Conservation (phyloP, 352 stramenopile species). For the Phytophthora boehmeriae region DNA sequence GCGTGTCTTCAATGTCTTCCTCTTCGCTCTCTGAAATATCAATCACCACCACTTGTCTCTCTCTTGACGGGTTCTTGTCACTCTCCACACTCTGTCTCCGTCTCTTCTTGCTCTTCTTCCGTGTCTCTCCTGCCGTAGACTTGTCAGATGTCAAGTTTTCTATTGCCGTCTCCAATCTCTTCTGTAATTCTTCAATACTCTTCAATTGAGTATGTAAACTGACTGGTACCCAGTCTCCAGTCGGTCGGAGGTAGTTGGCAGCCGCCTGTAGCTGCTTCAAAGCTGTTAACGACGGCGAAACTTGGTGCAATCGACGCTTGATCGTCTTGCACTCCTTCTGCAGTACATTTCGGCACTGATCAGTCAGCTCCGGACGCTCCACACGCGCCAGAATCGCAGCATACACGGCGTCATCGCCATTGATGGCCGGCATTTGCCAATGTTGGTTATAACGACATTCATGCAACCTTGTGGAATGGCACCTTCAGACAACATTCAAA, state of each 20-base stretch:
- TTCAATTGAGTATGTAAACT: conserved; percentile 19
- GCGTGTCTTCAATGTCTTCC: neutral
- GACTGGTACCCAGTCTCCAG: conserved; percentile 18
- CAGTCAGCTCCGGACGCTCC: conserved; percentile 24
- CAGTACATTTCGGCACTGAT: conserved; percentile 24
- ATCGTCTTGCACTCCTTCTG: conserved; percentile 17
- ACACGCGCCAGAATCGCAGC: conserved; percentile 41
- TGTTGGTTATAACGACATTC: neutral
- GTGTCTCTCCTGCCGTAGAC: conserved; percentile 1
- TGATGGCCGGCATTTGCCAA: conserved; percentile 2
- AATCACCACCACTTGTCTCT: neutral
- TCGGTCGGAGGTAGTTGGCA: conserved; percentile 24
- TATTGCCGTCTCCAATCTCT: conserved; percentile 6
- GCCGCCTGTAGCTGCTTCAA: conserved; percentile 35
- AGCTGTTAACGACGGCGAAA: conserved; percentile 16
- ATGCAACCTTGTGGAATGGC: neutral
- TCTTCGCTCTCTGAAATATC: neutral
- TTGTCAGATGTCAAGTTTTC: neutral
- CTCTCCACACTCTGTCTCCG: conserved; percentile 3
- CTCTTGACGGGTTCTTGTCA: neutral
- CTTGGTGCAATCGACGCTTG: conserved; percentile 8
- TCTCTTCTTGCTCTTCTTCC: conserved; percentile 12
- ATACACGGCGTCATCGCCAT: conserved; percentile 32
- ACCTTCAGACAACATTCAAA: no score
- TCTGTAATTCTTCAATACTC: conserved; percentile 18